Base-by-base conservation (phyloP, 257 asterid species). In the Plantago ovata region DNA sequence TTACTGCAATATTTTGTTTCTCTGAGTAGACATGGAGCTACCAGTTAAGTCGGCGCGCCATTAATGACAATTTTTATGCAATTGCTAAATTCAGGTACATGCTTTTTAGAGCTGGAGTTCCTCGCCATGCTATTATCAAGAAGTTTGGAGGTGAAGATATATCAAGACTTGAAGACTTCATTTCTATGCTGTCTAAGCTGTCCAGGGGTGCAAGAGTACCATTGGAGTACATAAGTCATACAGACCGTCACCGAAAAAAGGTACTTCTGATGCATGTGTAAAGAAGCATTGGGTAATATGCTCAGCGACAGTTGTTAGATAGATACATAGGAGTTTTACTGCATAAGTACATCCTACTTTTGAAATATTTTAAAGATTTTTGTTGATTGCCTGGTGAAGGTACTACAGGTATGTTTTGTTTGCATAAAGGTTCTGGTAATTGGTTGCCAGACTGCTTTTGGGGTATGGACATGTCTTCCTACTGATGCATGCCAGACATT, bases 191-290 rank as follows among this genome's bases (percentile, higher is more conserved):
- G 49, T 84, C 94, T 32, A 93, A 89, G 80, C 67, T 89, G 77
- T 81, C 96, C 56, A 84, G 91, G 71, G 95, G 99, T 54, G 94
- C 94, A 70, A 83, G 99, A 69, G 93, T 93, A 48, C 99, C 99
- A 16, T 64, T 93, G 78, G 97, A 93, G 84, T 93, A 79, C 53
- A 75, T 86, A 81, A 89, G 77, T 78, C 43, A 89, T 63, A 73
- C 72, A 42, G 97, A 93, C 79, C 99, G 97, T 56, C 97, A 93
- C 58, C 83, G 95, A 47, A 84, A 88, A 79, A 93, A 93, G 96
- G 99, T 93, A 82, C 18, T 56, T 38, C 24, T 72, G 48, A 52
- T 64, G 33, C 58, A 39, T 66, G 38, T 56, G 49, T 42, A 55
- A 59, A 10, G n/a, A 62, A 32, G 41, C 59, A 12, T 55, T 50